Percentiles rank a stretch among this genome's conserved stretches.
Evolutionary conservation across 495 filamentous ascomycete species (phyloP).

Genomic region (Staphylotrichum tortipilum): DNA sequence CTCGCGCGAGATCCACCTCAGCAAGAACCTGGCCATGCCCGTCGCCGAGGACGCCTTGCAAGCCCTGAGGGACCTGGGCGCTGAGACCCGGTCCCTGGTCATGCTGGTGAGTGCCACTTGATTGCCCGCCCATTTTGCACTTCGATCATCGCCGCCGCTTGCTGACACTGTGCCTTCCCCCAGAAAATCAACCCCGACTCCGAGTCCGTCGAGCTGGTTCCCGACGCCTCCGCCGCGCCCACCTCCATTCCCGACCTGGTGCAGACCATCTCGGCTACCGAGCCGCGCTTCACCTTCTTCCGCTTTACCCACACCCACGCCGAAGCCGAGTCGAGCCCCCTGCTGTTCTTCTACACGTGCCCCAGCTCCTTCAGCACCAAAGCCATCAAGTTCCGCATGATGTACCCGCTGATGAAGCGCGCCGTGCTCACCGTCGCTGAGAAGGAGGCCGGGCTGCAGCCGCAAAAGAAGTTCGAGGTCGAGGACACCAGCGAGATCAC

Average conservation of each 20-base stretch:
- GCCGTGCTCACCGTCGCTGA: constrained; percentile 60
- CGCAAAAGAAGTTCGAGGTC: constrained; percentile 63
- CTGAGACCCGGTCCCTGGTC: constrained; percentile 51
- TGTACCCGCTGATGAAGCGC: constrained; percentile 78
- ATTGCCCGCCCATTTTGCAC: neutral
- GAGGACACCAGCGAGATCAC: constrained; percentile 70
- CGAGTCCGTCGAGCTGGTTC: constrained; percentile 71
- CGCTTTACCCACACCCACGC: constrained; percentile 49
- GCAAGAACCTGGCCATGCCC: constrained; percentile 54
- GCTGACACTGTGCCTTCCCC: neutral
- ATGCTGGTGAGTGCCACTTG: constrained; percentile 59
- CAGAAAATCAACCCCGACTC: constrained; percentile 66
- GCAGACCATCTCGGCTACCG: constrained; percentile 61
- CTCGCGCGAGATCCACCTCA: constrained; percentile 49
- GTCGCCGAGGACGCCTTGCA: constrained; percentile 59
- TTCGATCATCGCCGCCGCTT: neutral
- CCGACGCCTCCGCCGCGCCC: constrained; percentile 40
- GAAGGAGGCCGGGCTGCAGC: constrained; percentile 58
- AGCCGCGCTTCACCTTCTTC: constrained; percentile 89
- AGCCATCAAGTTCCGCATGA: constrained; percentile 88
- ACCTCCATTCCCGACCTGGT: constrained; percentile 41
- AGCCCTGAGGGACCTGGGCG: constrained; percentile 51
- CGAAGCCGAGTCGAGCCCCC: constrained; percentile 49
- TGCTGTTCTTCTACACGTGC: constrained; percentile 94
- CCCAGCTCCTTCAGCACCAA: constrained; percentile 53